These are phyloP conservation scores for Phoenix roebelenii DNA, from an alignment of 176 grass and related monocot species.

Conservation along the genomic window DNA sequence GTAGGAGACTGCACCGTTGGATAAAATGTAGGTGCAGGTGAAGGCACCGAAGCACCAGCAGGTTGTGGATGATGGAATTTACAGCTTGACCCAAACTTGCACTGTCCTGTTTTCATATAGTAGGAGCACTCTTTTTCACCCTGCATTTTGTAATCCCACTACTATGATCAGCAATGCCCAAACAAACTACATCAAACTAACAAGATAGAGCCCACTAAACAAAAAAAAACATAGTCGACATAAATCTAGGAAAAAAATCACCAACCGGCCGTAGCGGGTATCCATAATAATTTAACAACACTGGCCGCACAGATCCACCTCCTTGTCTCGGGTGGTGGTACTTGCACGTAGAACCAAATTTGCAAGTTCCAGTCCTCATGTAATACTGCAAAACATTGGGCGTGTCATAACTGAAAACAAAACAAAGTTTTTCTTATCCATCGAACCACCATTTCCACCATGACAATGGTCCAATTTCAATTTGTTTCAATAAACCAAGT, in stretches of 20 bases:
- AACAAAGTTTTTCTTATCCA: too few relatives aligned
- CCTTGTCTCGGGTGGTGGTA: slow-evolving; percentile 78
- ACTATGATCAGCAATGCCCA: too few relatives aligned
- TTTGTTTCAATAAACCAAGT: too few relatives aligned
- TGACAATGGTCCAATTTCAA: too few relatives aligned
- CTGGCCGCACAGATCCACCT: slow-evolving; percentile 29
- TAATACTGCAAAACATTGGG: slow-evolving; percentile 49
- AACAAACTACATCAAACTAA: too few relatives aligned
- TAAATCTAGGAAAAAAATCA: slow-evolving; percentile 9
- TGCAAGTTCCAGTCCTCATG: slow-evolving; percentile 79
- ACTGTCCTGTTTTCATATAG: slow-evolving; percentile 82
- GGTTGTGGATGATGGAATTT: slow-evolving; percentile 32
- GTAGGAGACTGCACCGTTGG: too few relatives aligned
- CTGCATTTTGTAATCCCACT: slow-evolving; percentile 27
- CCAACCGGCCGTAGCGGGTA: slow-evolving; percentile 57
- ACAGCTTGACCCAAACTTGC: slow-evolving; percentile 77
- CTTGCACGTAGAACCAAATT: slow-evolving; percentile 79
- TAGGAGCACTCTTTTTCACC: slow-evolving; percentile 89
- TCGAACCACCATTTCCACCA: too few relatives aligned
- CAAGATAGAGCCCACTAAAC: too few relatives aligned
- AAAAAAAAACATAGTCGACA: slow-evolving; percentile 1
- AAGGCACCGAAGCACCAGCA: too few relatives aligned
- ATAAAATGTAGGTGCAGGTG: not conserved
- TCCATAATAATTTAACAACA: slow-evolving; percentile 51
- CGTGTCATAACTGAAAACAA: too few relatives aligned